Evolutionary conservation across 768 basidiomycete genomes (phyloP), one percentile per base, ranked within the genome.

Genomic region (Nidularia pulvinata): DNA sequence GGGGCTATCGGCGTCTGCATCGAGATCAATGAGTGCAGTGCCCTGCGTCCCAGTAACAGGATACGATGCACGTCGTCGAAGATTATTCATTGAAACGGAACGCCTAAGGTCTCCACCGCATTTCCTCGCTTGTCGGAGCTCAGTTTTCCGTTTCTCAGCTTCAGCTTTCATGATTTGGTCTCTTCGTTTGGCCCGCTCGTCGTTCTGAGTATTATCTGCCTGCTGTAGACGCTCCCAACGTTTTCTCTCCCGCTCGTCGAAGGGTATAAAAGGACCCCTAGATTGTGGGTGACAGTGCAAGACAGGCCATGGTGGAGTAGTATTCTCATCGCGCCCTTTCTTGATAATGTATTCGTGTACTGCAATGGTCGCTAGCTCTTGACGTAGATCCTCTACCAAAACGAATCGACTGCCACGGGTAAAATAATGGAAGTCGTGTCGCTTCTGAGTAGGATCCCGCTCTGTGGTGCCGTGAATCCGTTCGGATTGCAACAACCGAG

Each of bases 391-490:
- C 67, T 98, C 95, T n/a, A 98, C 82, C 44, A 98, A 80, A 45
- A 98, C 79, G 65, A 93, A 98, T 64, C 81, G 86, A 49, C 80
- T 83, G 42, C 79, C 78, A 42, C 85, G 83, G 14, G 82, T 70
- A 69, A 98, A 98, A 67, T 98, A 99, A 53, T 81, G 83, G 64
- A 85, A 93, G 68, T 95, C 94, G 57, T 89, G 87, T 48, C 95
- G 85, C 57, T 84, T 91, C 57, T 95, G 91, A 16, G 83, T 86
- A 1, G 93, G 88, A 70, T 99, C 97, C 46, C 96, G 91, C 73
- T 99, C 97, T 14, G 84, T 87, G 1, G 86, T 89, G 46, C 97
- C 97, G 57, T 93, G 85, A 42, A 91, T 69, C 56, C 86, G 86
- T 66, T 98, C 97, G 16, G 89, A 87, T 60, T 92, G 85, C 43